Evolutionary conservation across 371 early-diverging fungal species (phyloP), one percentile per base, ranked within the genome.

Genomic region (Mortierella sp.): DNA sequence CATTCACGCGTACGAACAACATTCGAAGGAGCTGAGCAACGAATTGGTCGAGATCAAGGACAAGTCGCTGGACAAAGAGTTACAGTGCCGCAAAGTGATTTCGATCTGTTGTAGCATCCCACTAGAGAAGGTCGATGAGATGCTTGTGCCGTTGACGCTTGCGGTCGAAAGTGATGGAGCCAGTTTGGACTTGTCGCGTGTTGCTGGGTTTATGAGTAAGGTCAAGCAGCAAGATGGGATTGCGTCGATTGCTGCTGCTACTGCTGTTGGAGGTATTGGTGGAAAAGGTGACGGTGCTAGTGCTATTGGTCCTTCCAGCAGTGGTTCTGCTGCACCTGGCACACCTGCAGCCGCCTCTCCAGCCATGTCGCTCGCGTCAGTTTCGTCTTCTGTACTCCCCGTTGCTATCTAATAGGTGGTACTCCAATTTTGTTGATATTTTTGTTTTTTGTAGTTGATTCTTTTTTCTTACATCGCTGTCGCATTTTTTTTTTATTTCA

Each of bases 111-210:
- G 95, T 81, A 90, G 90, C 52, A 87, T 96, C 1, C 90, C 93
- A 10, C 75, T 94, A 48, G 94, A 95, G 16, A 89, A 93, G 57
- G 94, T 97, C 11, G 95, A 95, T 65, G 91, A 90, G 47, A 78
- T 95, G 74, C 88, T 97, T 21, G 92, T 90, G 16, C 93, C 94
- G 0, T 79, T 97, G 72, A 88, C 95, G 11, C 84, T 89, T 34
- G 96, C 96, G 0, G 94, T 96, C 31, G 95, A 96, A 81, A 94
- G 93, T 54, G 96, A 97, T 78, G 92, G 92, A 28, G 91, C 92
- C 13, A 92, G 91, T 72, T 76, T 93, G 70, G 93, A 94, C 76
- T 81, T 93, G 42, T 87, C 90, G n/a, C 89, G 92, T 50, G 91
- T 92, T 8, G 90, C 92, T 52, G 91, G 91, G 9, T 91, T 92